Percentiles rank a stretch among this genome's conserved stretches.
phyloP scores from a whole-genome alignment of 1,284 basidiomycete genomes.

The Phylloporus gajari region DNA sequence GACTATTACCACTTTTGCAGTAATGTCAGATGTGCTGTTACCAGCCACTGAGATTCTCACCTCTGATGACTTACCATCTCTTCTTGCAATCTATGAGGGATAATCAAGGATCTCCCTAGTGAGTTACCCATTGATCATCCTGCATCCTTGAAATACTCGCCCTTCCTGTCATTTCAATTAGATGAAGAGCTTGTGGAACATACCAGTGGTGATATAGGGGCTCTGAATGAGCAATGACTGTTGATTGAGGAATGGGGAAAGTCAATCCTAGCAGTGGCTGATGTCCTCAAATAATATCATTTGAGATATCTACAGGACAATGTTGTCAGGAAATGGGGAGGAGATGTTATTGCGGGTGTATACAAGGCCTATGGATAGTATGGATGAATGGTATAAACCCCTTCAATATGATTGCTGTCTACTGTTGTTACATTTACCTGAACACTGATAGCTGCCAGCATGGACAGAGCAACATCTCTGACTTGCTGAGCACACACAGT shows the following conservation, averaged over 20 bases:
- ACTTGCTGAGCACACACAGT: background rate
- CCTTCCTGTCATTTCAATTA: background rate
- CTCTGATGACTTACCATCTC: background rate
- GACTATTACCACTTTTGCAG: background rate
- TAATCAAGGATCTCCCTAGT: background rate
- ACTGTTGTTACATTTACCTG: background rate
- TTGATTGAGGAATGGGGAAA: background rate
- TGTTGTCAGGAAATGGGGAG: constrained; percentile 2
- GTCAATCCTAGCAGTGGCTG: background rate
- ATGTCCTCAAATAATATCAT: background rate
- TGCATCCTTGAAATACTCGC: background rate
- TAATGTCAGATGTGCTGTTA: background rate
- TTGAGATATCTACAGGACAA: background rate
- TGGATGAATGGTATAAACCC: background rate
- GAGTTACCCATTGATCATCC: background rate
- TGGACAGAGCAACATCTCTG: background rate
- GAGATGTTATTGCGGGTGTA: background rate
- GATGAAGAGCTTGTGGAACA: background rate
- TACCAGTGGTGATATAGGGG: background rate
- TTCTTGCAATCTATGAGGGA: background rate
- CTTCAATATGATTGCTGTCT: too few relatives aligned
- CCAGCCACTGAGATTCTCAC: background rate
- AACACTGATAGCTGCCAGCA: background rate
- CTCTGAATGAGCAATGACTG: constrained; percentile 1
- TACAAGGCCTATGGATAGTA: background rate